These are phyloP conservation scores for Rhizoclosmatium globosum DNA, from an alignment of 192 early-diverging fungal species.

Conservation along the genomic window DNA sequence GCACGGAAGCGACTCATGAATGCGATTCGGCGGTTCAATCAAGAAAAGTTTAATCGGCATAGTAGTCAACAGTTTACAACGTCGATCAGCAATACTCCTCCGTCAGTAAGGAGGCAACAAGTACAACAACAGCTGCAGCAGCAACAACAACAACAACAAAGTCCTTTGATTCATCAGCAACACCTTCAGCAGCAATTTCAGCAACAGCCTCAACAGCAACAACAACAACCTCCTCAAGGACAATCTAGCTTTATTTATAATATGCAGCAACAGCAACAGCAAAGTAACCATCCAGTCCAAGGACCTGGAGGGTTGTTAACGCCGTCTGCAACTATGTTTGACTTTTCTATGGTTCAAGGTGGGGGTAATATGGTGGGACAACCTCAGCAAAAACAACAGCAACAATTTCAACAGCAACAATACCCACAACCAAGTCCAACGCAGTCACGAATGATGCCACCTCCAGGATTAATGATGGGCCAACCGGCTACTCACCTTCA, in stretches of 20 bases:
- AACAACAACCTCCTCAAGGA: neutral
- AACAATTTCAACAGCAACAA: neutral
- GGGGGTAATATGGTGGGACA: neutral
- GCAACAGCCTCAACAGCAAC: neutral
- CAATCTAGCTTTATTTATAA: constrained; percentile 10
- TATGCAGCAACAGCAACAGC: constrained; percentile 18
- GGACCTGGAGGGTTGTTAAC: constrained; percentile 13
- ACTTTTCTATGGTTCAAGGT: constrained; percentile 9
- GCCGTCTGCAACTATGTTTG: constrained; percentile 31
- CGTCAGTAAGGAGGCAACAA: neutral
- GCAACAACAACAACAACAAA: neutral
- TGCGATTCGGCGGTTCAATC: constrained; percentile 53
- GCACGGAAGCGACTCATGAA: constrained; percentile 56
- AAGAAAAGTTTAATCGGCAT: constrained; percentile 22
- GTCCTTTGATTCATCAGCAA: neutral
- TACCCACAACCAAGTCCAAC: constrained; percentile 18
- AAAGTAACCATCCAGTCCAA: neutral
- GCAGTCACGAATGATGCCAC: neutral
- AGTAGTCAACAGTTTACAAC: constrained; percentile 26
- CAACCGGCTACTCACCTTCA: neutral
- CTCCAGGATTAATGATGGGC: neutral
- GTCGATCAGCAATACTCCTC: neutral
- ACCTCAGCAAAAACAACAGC: constrained; percentile 8
- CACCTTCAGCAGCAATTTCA: neutral
- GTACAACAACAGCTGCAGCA: neutral